Evolutionary conservation across 1,284 basidiomycete genomes (phyloP), one percentile per base, ranked within the genome.

Genomic region (Filobasidium uniguttulatum): DNA sequence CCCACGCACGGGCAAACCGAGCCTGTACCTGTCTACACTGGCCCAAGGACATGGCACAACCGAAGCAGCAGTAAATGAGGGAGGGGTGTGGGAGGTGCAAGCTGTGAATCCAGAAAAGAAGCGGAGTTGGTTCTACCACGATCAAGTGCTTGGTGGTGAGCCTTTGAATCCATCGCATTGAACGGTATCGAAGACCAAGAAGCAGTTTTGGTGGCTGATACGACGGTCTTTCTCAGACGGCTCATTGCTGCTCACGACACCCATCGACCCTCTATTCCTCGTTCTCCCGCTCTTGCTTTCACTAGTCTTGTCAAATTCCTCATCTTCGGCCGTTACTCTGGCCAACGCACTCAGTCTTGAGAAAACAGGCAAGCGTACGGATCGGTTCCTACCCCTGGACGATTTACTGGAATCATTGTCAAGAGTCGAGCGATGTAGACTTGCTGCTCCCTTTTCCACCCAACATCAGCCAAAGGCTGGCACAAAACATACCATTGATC

Each of bases 71-170:
- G 23, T 12, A 3, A 14, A 43, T 5, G 38, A 25, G 3, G 26
- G 23, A 10, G n/a, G 20, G 40, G 29, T 54, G n/a, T 35, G 50
- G 19, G 53, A 54, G 30, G 49, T 54, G 1, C 53, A 54, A 29
- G 33, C 35, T 10, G 23, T 54, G 19, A 23, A 50, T 22, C 53
- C 53, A 15, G 45, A 54, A 12, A 31, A 31, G n/a, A 44, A 48
- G 25, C 37, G 53, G 25, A 50, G 49, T 25, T 54, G 53, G 53
- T 54, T 54, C n/a, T 41, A 50, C 5, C 45, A 49, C 9, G 46
- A 54, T 20, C 17, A 31, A 10, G 46, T 54, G 31, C 36, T 54
- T 35, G 31, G 48, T 3, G 53, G 53, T 46, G 30, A 25, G 52
- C 36, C 8, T 33, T 31, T 26, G 15, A 12, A 12, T 15, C 26